Conservation (phyloP, 495 filamentous ascomycete genomes). For the Aspergillus avenaceus region DNA sequence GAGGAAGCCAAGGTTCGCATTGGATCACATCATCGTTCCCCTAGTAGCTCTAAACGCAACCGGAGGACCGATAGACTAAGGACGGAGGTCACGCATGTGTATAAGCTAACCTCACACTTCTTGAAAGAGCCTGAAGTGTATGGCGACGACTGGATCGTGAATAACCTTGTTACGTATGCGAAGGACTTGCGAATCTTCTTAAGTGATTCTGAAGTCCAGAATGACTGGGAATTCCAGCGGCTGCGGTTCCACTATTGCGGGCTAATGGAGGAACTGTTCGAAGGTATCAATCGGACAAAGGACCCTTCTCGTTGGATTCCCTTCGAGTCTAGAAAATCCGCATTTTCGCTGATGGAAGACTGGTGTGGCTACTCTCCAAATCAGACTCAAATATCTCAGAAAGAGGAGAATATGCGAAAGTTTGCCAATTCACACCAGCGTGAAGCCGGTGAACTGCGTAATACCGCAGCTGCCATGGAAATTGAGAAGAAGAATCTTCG, state of each 20-base stretch:
- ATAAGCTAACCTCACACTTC: slow-evolving; percentile 90
- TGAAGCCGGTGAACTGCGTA: slow-evolving; percentile 65
- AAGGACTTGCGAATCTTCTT: slow-evolving; percentile 91
- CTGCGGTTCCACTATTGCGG: slow-evolving; percentile 91
- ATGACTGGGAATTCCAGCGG: slow-evolving; percentile 93
- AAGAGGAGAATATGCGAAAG: slow-evolving; percentile 85
- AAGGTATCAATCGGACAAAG: slow-evolving; percentile 81
- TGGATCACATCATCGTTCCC: slow-evolving; percentile 67
- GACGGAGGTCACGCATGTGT: slow-evolving; percentile 93
- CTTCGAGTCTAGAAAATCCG: slow-evolving; percentile 88
- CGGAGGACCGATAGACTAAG: slow-evolving; percentile 79
- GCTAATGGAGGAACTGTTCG: slow-evolving; percentile 86
- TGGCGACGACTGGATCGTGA: slow-evolving; percentile 88
- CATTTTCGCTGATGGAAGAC: slow-evolving; percentile 95
- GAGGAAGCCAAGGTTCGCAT: slow-evolving; percentile 86
- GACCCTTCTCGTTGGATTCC: slow-evolving; percentile 91
- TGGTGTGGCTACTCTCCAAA: slow-evolving; percentile 98
- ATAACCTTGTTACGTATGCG: slow-evolving; percentile 83
- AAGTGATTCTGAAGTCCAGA: slow-evolving; percentile 89
- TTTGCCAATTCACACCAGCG: slow-evolving; percentile 65
- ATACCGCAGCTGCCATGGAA: slow-evolving; percentile 82
- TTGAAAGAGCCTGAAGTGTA: slow-evolving; percentile 73
- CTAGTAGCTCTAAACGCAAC: slow-evolving; percentile 70
- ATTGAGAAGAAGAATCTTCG: slow-evolving; percentile 92
- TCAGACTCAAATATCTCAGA: slow-evolving; percentile 70